Percentiles rank a stretch among this genome's conserved stretches.
phyloP scores from a whole-genome alignment of 1,284 basidiomycete genomes.

The Cystobasidium slooffiae region DNA sequence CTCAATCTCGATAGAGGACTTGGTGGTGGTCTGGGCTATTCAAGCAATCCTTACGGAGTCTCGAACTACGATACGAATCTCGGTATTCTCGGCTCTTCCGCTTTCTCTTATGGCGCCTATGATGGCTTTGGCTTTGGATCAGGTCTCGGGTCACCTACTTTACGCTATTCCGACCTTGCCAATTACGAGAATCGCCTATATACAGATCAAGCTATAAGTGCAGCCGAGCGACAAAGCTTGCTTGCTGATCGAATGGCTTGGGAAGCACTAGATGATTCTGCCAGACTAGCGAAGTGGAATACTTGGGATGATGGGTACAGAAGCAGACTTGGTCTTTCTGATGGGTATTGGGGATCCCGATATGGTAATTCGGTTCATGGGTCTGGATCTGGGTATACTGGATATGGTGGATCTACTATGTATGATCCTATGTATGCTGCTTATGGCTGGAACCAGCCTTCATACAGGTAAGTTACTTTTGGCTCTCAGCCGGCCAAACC shows the following conservation, averaged over 20 bases:
- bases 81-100: slow-evolving; percentile 16
- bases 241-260: slow-evolving; percentile 26
- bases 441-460: slow-evolving; percentile 22
- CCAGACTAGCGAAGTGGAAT: slow-evolving; percentile 23
- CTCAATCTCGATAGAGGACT: slow-evolving; percentile 1
- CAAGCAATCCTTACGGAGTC: slow-evolving; percentile 1
- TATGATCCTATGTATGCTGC: slow-evolving; percentile 43
- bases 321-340: slow-evolving; percentile 24
- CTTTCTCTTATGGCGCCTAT: slow-evolving; percentile 26
- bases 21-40: not conserved
- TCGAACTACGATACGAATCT: slow-evolving; percentile 28
- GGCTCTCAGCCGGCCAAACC: not conserved
- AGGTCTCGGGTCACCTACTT: not conserved
- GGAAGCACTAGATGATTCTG: slow-evolving; percentile 37
- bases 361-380: not conserved
- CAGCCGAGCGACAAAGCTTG: slow-evolving; percentile 25
- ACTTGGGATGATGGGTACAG: slow-evolving; percentile 31
- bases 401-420: not conserved
- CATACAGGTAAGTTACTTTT: slow-evolving; percentile 5
- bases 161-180: slow-evolving; percentile 37
- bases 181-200: slow-evolving; percentile 40
- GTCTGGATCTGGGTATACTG: not conserved
- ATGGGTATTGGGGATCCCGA: slow-evolving; percentile 26
- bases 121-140: slow-evolving; percentile 24
- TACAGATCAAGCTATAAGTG: slow-evolving; percentile 19